Base-by-base conservation (phyloP, 108 stramenopile genomes). In the Parietichytrium sp. region DNA sequence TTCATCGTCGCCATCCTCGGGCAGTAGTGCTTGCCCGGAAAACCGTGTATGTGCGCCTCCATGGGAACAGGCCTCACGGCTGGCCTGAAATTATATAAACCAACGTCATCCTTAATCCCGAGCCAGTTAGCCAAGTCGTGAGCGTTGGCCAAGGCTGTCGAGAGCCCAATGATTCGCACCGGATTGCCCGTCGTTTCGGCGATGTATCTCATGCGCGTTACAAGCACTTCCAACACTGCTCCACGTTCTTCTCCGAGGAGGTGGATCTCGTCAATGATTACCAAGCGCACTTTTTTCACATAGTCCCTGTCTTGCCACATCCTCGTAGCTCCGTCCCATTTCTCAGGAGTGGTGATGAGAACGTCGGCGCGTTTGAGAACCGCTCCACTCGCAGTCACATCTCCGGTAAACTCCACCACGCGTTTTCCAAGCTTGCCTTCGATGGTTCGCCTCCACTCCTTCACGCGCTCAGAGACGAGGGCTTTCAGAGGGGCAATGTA, bases 1-100 rank as follows among this genome's bases (percentile, higher is more conserved):
- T 98, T 99, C 98, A 99, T 99, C 3, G 96, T 97, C 4, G 97
- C 98, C 97, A 98, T 99, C 54, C 96, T 79, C 29, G 95, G 95
- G 84, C 93, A 93, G 83, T 97, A 97, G 80, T 97, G 97, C 55
- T 93, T 91, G 6, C 98, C 98, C 13, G 97, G 92, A 86, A 90
- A 99, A 23, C 97, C 97, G 86, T 96, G 93, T 45, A 99, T 92
- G 80, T 97, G 95, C 16, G 95, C 94, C 13, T 90, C 90, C 82
- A 94, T 93, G 15, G 97, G 96, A 23, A 99, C 91, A 18, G 98
- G 98, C 13, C 98, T 88, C 23, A 99, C 96, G 48, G 91, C 91
- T 13, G 97, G 93, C 51, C 94, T 84, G 84, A 99, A 99, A 82
- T 99, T 99, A 92, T 95, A 99, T 3, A 91, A 54, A 2, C 91